Evolutionary conservation across 768 basidiomycete species (phyloP), one percentile per base, ranked within the genome.

Genomic region (Boletus subcaerulescens): DNA sequence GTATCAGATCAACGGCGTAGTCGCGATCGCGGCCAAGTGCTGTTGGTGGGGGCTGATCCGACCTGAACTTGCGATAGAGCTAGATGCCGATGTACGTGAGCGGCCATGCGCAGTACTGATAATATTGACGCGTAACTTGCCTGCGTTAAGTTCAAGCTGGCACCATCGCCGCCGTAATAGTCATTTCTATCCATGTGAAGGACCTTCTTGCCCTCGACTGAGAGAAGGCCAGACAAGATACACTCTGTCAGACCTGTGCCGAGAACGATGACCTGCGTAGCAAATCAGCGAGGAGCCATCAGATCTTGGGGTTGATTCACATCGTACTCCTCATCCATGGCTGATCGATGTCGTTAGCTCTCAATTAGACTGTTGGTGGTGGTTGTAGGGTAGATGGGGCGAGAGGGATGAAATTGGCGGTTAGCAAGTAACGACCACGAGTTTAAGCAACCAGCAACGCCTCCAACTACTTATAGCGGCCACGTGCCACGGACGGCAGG

Each of bases 191-290:
- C 94, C 82, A 97, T 98, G 74, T 99, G 97, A 48, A 99, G 85
- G 66, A 99, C 97, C 77, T 98, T 99, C 83, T 98, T 98, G 60
- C 97, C 96, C 72, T 98, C 97, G 43, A 98, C 96, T n/a, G 96
- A 98, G 65, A 99, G 80, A 65, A 99, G 76, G 36, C 97, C 97
- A 15, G 97, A 98, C 58, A 99, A 85, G 72, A 98, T 95, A 76
- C 97, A 98, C 74, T 99, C 97, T 29, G 96, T 98, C 68, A 99
- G 77, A 58, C 97, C 97, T 58, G 97, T 99, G 57, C 97, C 97
- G 65, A 98, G 83, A 60, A 94, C 88, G 72, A 93, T 82, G 73
- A 91, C 90, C 89, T 92, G 69, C 50, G 44, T 18, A 52, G 35
- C 46, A 47, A 49, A 52, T 60, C 53, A 67, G 38, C 10, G 26